Conservation (phyloP, 2,329 filamentous ascomycete genomes). For the Aspergillus sp. region DNA sequence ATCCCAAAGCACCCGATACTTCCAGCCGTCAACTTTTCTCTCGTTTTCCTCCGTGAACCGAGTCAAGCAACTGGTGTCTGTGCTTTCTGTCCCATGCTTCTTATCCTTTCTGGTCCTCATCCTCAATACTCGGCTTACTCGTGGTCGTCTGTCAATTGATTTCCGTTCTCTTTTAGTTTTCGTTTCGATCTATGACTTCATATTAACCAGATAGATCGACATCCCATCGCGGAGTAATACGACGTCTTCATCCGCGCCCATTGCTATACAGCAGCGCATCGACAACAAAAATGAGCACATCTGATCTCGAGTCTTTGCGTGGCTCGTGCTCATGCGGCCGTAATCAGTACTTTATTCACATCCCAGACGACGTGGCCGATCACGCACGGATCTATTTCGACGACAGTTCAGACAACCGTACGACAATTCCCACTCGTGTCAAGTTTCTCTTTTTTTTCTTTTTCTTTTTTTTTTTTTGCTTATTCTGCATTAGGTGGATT, state of each 20-base stretch:
- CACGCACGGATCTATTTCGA: constrained; percentile 67
- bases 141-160: background rate
- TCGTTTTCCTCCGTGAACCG: background rate
- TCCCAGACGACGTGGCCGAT: constrained; percentile 52
- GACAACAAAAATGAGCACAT: background rate
- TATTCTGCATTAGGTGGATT: too few relatives aligned
- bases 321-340: constrained; percentile 80
- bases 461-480: too few relatives aligned
- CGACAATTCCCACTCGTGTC: constrained; percentile 29
- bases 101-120: too few relatives aligned
- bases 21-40: too few relatives aligned
- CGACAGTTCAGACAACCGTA: constrained; percentile 62
- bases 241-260: too few relatives aligned
- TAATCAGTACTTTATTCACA: constrained; percentile 67
- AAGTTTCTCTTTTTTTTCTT: too few relatives aligned
- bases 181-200: constrained; percentile 4
- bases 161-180: constrained; percentile 8
- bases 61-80: background rate
- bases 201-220: constrained; percentile 1
- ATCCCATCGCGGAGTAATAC: background rate
- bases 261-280: background rate
- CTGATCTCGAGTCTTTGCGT: constrained; percentile 47
- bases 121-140: too few relatives aligned
- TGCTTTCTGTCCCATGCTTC: too few relatives aligned
- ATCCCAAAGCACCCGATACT: background rate